These are phyloP conservation scores for Graphiopsis chlorocephala DNA, from an alignment of 2,329 filamentous ascomycete genomes.

Conservation along the genomic window DNA sequence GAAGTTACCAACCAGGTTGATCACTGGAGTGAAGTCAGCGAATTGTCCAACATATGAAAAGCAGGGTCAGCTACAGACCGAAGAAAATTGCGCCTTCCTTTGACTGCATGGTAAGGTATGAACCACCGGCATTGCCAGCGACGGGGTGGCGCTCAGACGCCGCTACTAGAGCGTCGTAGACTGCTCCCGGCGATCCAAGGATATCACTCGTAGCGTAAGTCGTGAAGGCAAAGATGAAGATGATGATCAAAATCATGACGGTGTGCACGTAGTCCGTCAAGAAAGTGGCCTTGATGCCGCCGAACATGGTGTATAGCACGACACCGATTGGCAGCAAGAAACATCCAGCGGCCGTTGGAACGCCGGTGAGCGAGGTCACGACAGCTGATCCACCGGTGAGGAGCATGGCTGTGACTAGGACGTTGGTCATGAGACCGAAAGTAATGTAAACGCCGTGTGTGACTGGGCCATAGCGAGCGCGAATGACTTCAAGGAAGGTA, in stretches of 20 bases:
- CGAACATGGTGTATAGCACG: constrained; percentile 66
- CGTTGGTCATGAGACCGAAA: constrained; percentile 43
- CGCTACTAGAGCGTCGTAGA: constrained; percentile 74
- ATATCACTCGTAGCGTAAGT: constrained; percentile 71
- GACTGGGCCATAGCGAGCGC: constrained; percentile 28
- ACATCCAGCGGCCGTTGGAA: constrained; percentile 44
- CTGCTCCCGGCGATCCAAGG: constrained; percentile 70
- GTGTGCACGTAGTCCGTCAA: constrained; percentile 85
- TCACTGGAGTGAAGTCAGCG: constrained; percentile 37
- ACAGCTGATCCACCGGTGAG: constrained; percentile 45
- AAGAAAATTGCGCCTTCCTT: constrained; percentile 84
- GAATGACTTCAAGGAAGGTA: constrained; percentile 33
- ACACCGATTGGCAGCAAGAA: constrained; percentile 74
- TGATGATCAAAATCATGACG: constrained; percentile 78
- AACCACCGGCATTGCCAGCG: constrained; percentile 73
- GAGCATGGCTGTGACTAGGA: constrained; percentile 52
- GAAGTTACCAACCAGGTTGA: constrained; percentile 84
- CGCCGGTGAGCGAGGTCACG: constrained; percentile 43
- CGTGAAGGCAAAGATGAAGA: constrained; percentile 80
- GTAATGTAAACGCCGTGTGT: constrained; percentile 42
- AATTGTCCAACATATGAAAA: not conserved
- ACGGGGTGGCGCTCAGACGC: constrained; percentile 71
- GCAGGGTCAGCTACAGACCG: constrained; percentile 41
- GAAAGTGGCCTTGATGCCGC: constrained; percentile 83
- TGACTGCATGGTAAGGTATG: constrained; percentile 83